Percentiles rank a stretch among this genome's conserved stretches.
phyloP scores from a whole-genome alignment of 1,284 basidiomycete species.

The Trametes polyzona region DNA sequence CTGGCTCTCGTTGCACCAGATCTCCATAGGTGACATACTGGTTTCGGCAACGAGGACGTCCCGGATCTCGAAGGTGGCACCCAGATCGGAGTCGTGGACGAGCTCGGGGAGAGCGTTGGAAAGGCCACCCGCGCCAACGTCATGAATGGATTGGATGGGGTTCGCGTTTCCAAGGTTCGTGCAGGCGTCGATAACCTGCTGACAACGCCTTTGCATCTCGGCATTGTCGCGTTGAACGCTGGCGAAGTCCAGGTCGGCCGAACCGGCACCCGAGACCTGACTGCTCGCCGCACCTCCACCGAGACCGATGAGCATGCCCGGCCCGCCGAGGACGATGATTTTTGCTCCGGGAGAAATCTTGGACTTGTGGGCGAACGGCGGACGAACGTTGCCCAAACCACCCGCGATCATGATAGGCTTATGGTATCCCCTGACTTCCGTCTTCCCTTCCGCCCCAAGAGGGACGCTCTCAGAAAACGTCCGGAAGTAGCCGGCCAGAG shows the following conservation, averaged over 20 bases:
- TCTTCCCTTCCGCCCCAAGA: conserved; percentile 43
- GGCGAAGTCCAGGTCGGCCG: conserved; percentile 94
- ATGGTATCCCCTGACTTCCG: conserved; percentile 93
- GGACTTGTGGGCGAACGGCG: conserved; percentile 78
- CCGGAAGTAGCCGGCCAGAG: conserved; percentile 84
- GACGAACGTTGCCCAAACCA: conserved; percentile 92
- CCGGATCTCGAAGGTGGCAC: conserved; percentile 93
- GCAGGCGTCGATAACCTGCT: conserved; percentile 97
- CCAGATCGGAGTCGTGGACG: conserved; percentile 92
- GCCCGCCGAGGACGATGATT: conserved; percentile 95
- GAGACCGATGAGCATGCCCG: conserved; percentile 95
- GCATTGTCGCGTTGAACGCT: conserved; percentile 98
- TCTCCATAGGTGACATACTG: conserved; percentile 98
- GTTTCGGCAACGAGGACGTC: conserved; percentile 92
- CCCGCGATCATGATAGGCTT: conserved; percentile 99
- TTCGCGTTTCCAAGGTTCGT: conserved; percentile 67
- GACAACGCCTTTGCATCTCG: conserved; percentile 97
- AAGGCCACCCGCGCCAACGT: conserved; percentile 96
- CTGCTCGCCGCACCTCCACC: conserved; percentile 97
- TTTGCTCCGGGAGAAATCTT: conserved; percentile 79
- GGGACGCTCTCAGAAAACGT: conserved; percentile 83
- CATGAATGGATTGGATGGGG: conserved; percentile 96
- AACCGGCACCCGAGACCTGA: conserved; percentile 85
- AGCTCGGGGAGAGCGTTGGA: conserved; percentile 97
- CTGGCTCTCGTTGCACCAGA: conserved; percentile 99